phyloP scores from a whole-genome alignment of 768 basidiomycete species.

The Auriscalpium orientale region DNA sequence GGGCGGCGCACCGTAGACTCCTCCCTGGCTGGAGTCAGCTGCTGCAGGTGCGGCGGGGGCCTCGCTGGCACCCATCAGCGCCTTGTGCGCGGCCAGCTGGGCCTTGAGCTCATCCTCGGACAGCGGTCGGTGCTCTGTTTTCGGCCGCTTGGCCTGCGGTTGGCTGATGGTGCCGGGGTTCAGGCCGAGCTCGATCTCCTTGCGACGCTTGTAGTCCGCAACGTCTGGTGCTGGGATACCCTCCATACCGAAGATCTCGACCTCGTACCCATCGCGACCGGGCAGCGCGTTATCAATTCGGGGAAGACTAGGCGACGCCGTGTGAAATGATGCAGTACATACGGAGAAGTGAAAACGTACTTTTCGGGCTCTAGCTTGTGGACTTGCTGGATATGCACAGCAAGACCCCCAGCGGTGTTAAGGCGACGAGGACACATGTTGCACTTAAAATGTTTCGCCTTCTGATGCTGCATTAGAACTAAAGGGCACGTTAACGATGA shows the following conservation, averaged over 20 bases:
- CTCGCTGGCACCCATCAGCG: conserved; percentile 71
- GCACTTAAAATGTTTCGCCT: conserved; percentile 99
- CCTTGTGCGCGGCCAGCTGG: conserved; percentile 84
- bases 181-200: conserved; percentile 89
- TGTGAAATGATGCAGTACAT: conserved; percentile 4
- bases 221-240: conserved; percentile 92
- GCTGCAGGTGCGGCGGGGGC: conserved; percentile 26
- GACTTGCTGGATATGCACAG: conserved; percentile 97
- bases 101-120: conserved; percentile 79
- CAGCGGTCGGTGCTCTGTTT: conserved; percentile 68
- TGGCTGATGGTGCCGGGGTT: conserved; percentile 76
- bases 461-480: conserved; percentile 99
- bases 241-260: conserved; percentile 99
- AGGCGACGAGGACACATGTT: conserved; percentile 90
- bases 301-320: conserved; percentile 39
- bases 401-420: conserved; percentile 95
- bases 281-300: conserved; percentile 96
- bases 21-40: conserved; percentile 37
- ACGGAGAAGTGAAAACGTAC: conserved; percentile 18
- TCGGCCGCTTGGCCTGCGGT: conserved; percentile 74
- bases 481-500: neutral
- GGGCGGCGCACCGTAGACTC: conserved; percentile 68
- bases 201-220: conserved; percentile 92
- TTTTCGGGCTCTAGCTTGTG: conserved; percentile 97
- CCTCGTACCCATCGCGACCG: conserved; percentile 94